Base-by-base conservation (phyloP, 768 basidiomycete species). In the Hypholoma fasciculare region DNA sequence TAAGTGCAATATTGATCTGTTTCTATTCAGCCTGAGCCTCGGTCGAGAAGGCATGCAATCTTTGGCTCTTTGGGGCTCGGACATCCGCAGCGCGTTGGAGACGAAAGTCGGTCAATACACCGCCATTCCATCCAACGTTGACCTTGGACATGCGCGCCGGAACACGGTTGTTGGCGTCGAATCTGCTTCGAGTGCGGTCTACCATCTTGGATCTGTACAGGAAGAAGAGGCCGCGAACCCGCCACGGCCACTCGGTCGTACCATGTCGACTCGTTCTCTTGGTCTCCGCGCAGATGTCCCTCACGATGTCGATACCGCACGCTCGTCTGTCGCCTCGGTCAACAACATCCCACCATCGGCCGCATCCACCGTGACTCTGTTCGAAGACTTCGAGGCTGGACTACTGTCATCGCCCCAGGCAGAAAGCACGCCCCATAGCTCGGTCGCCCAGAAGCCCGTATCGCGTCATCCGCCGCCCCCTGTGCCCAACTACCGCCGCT, bases 361-460 rank as follows among this genome's bases (percentile, higher is more conserved):
- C 2, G 81, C 84, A 7, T 87, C 87, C 17, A 85, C 84, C 11
- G 77, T 76, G 4, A 86, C 86, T 0, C 71, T 88, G 16, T 88
- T 87, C 63, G 87, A 89, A 59, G 75, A 78, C 38, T 76, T 80
- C 49, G 77, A 77, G 52, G 76, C 75, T 44, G 76, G 72, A 47
- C 62, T 80, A 26, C 66, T 74, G 17, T 72, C 74, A 13, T 79
- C 80, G 34, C 84, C 84, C 20, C 76, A 78, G 44, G 81, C 84
- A 3, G 80, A 87, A 68, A 89, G 86, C 66, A 89, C 88, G 0
- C 87, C 87, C 1, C 82, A 83, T 62, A 83, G 82, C 59, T 74
- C 71, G 20, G 70, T 76, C 56, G 66, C 74, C 40, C 67, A 68
- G 40, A 79, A 75, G 61, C 67, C 72, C 20, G 63, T 56, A 6